Percentiles rank a stretch among this genome's conserved stretches.
Conservation (phyloP, 2,329 filamentous ascomycete species). For the Hymenoscyphus scutula region DNA sequence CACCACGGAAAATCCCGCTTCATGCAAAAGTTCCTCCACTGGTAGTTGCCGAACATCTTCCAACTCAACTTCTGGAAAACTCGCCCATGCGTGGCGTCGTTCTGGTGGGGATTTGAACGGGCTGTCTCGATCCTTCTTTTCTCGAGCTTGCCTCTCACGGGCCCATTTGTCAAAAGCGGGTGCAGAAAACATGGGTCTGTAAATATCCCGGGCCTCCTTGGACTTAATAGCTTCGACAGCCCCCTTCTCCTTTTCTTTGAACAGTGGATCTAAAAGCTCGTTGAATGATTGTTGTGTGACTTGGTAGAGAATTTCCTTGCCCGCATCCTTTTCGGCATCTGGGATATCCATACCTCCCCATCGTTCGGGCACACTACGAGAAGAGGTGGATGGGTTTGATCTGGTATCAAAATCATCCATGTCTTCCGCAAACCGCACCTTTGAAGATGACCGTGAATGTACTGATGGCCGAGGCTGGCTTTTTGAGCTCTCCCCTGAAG, state of each 20-base stretch:
- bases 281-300: constrained; percentile 91
- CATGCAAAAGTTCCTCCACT: constrained; percentile 31
- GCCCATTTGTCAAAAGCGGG: constrained; percentile 41
- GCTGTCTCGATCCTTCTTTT: constrained; percentile 7
- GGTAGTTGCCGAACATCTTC: constrained; percentile 32
- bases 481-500: constrained; percentile 42
- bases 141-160: constrained; percentile 19
- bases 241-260: constrained; percentile 75
- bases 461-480: constrained; percentile 44
- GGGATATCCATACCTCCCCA: constrained; percentile 79
- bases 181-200: constrained; percentile 47
- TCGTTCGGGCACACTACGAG: constrained; percentile 67
- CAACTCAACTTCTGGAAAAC: constrained; percentile 29
- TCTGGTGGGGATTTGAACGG: constrained; percentile 3
- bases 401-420: constrained; percentile 66
- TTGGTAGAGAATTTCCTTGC: constrained; percentile 75
- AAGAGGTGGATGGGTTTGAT: constrained; percentile 72
- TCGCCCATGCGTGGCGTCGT: constrained; percentile 18
- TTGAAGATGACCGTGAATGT: constrained; percentile 72
- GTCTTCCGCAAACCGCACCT: constrained; percentile 74
- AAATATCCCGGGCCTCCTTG: constrained; percentile 57
- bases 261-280: constrained; percentile 83
- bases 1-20: constrained; percentile 28
- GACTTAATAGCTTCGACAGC: constrained; percentile 67
- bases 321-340: constrained; percentile 76